Evolutionary conservation across 164 flowering plant species (phyloP), one percentile per base, ranked within the genome.

Genomic region (Stephania japonica): DNA sequence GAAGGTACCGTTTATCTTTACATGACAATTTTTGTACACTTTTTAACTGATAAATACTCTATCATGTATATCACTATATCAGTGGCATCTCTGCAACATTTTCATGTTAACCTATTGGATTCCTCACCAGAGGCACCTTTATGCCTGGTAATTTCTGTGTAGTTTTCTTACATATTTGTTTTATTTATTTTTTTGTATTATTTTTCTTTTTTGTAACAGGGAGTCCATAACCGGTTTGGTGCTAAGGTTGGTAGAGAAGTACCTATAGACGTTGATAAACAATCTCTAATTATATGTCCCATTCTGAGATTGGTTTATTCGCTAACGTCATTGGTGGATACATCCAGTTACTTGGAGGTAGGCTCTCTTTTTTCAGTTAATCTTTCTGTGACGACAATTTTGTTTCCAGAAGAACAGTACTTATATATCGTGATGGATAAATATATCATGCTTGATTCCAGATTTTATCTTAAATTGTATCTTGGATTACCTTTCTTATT

Each of bases 311-410:
- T 95, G 78, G 89, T 93, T 78, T 86, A 86, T 69, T 89, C 94
- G 38, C 50, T 95, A 73, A 89, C 94, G 7, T 88, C 94, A 49
- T 80, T 95, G 87, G 83, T 95, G 68, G 93, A 91, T 72, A 77
- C 88, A 42, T 88, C 97, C 49, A 97, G 93, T 13, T 88, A 89
- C 74, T 83, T 89, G 71, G 97, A 94, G 97, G 99, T 94, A 41
- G 71, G 78, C 64, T 42, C 63, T 56, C 61, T 62, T 59, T 61
- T 25, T 75, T 13, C 23, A 27, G 50, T 41, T 42, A 42, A 8
- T 14, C 67, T 23, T 72, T 72, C 50, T 43, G 21, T 38, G 19
- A 38, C 10, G 0, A 13, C 21, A 67, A 27, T 32, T 2, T 32
- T 32, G 38, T 32, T 32, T 32, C 38, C 38, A 32, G 4, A 32